phyloP scores from a whole-genome alignment of 2,329 filamentous ascomycete species.

The Phialophora expanda region DNA sequence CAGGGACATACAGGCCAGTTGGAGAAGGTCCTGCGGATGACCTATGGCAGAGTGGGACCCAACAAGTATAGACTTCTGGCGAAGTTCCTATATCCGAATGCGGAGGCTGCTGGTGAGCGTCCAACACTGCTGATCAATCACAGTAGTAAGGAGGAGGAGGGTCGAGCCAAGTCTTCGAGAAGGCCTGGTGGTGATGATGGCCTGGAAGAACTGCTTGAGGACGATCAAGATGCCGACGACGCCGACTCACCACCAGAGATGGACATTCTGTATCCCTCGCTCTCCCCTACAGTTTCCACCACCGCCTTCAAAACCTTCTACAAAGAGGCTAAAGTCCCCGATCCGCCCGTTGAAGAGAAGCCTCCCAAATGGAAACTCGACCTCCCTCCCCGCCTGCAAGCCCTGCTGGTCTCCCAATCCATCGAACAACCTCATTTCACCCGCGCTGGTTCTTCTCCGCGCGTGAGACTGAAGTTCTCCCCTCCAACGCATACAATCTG shows the following conservation, averaged over 20 bases:
- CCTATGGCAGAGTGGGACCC: constrained; percentile 64
- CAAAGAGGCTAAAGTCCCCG: neutral
- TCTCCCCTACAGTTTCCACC: neutral
- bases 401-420: constrained; percentile 46
- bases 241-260: constrained; percentile 20
- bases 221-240: constrained; percentile 1
- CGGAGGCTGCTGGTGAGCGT: neutral
- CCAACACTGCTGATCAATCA: neutral
- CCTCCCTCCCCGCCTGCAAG: constrained; percentile 43
- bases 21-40: constrained; percentile 57
- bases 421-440: constrained; percentile 41
- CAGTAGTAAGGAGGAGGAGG: neutral
- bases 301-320: constrained; percentile 6
- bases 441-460: constrained; percentile 40
- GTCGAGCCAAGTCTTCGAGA: neutral
- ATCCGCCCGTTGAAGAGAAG: constrained; percentile 25
- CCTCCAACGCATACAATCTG: constrained; percentile 48
- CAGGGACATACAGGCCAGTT: constrained; percentile 59
- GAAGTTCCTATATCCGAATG: constrained; percentile 40
- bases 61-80: constrained; percentile 57
- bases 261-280: constrained; percentile 18
- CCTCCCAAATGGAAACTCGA: constrained; percentile 46
- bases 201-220: neutral
- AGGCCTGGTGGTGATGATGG: neutral
- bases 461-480: constrained; percentile 38